These are phyloP conservation scores for Murraya paniculata DNA, from an alignment of 345 rosid species.

Conservation along the genomic window DNA sequence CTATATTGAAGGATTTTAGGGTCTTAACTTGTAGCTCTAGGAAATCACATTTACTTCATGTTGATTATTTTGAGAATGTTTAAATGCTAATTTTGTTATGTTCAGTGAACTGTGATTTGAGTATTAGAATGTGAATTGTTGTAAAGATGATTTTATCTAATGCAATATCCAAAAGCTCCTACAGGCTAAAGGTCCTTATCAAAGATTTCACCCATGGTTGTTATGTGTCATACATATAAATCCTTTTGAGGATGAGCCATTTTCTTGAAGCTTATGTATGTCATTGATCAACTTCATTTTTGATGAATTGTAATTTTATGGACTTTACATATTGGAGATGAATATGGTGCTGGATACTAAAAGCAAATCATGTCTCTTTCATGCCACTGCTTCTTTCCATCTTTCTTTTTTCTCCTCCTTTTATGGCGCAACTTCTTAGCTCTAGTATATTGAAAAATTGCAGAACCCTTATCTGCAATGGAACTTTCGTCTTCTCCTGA, in stretches of 20 bases:
- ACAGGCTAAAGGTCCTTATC: neutral
- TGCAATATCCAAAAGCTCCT: neutral
- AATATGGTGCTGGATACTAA: neutral
- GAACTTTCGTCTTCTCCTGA: constrained; percentile 39
- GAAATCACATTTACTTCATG: constrained; percentile 2
- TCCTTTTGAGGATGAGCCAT: neutral
- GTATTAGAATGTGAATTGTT: neutral
- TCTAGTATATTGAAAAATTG: constrained; percentile 20
- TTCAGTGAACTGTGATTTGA: neutral
- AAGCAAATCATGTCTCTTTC: neutral
- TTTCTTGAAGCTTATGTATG: neutral
- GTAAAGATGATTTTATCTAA: neutral
- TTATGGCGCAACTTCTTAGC: neutral
- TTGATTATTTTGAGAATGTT: constrained; percentile 4
- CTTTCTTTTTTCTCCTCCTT: neutral
- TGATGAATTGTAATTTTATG: neutral
- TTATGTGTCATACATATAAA: neutral
- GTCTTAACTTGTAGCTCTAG: neutral
- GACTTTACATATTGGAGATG: neutral
- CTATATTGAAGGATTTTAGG: constrained; percentile 15
- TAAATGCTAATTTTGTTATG: neutral
- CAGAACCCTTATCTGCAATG: constrained; percentile 71
- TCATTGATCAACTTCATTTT: neutral
- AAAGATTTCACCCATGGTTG: neutral
- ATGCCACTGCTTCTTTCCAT: neutral